Base-by-base conservation (phyloP, 768 basidiomycete genomes). In the Amanita rimosa region DNA sequence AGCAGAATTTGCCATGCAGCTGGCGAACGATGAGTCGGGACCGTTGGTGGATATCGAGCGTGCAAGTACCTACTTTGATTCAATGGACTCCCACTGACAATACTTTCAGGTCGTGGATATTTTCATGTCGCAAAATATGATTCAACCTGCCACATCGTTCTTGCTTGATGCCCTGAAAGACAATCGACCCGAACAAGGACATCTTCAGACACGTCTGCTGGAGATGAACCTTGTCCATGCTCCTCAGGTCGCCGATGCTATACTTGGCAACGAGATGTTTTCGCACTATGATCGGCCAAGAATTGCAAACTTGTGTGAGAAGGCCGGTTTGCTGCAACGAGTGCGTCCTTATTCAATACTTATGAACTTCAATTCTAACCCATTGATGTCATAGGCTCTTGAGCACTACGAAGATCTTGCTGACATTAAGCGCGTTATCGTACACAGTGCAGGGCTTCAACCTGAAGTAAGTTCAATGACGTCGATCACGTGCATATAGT, bases 61-160 rank as follows among this genome's bases (percentile, higher is more conserved):
- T 46, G 94, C 85, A 57, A 46, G 29, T 34, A 10, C 37, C 31
- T 33, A 31, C 24, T 17, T 39, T 37, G 24, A 24, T 38, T 40
- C 38, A 46, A 40, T 45, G 27, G 48, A 52, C 2, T 49, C n/a
- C 13, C 13, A 3, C 33, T 48, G 10, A 21, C 44, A 44, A 22
- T 39, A 49, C 26, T 44, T 27, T 24, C 24, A 86, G 82, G 88
- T 97, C 48, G 93, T 97, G 52, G 96, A 99, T 59, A 96, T 98
- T 58, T 98, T 99, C 74, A 96, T 97, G 92, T 86, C 87, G 0
- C 94, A 96, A 63, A 98, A 97, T 68, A 91, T 98, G 92, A 94
- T 98, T 50, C 96, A 98, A 64, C 95, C 94, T 16, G 96, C 96
- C 4, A 99, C 96, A 0, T 94, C 92, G 1, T 98, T 99, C 83